These are phyloP conservation scores for Macadamia tetraphylla DNA, from an alignment of 164 flowering plant genomes.

Conservation along the genomic window DNA sequence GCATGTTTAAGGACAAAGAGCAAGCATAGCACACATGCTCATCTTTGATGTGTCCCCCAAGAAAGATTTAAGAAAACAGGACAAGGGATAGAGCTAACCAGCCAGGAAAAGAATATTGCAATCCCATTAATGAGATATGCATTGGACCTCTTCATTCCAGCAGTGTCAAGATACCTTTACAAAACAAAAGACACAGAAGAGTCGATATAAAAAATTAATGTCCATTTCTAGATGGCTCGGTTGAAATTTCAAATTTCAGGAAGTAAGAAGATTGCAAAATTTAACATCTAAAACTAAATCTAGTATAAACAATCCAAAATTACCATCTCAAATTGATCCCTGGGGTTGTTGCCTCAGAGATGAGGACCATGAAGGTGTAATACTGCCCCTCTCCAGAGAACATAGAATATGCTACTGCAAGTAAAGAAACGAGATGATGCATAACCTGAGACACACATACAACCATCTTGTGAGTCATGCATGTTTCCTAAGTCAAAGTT, in stretches of 20 bases:
- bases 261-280: no score
- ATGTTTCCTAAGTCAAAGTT: not conserved
- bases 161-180: slow-evolving; percentile 81
- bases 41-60: not conserved
- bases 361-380: slow-evolving; percentile 86
- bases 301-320: slow-evolving; percentile 2
- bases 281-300: no score
- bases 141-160: slow-evolving; percentile 83
- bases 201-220: not conserved
- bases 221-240: not conserved
- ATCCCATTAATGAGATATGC: slow-evolving; percentile 85
- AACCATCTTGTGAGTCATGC: not conserved
- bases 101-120: slow-evolving; percentile 76
- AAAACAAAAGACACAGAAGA: slow-evolving; percentile 5
- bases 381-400: slow-evolving; percentile 84
- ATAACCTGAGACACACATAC: slow-evolving; percentile 52
- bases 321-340: slow-evolving; percentile 94
- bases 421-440: slow-evolving; percentile 75
- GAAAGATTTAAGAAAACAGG: not conserved
- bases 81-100: slow-evolving; percentile 48
- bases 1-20: not conserved
- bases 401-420: slow-evolving; percentile 82
- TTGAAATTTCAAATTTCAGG: not conserved
- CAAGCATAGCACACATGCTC: not conserved
- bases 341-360: slow-evolving; percentile 93